These are phyloP conservation scores for Usnea hakonensis DNA, from an alignment of 495 filamentous ascomycete genomes.

Conservation along the genomic window DNA sequence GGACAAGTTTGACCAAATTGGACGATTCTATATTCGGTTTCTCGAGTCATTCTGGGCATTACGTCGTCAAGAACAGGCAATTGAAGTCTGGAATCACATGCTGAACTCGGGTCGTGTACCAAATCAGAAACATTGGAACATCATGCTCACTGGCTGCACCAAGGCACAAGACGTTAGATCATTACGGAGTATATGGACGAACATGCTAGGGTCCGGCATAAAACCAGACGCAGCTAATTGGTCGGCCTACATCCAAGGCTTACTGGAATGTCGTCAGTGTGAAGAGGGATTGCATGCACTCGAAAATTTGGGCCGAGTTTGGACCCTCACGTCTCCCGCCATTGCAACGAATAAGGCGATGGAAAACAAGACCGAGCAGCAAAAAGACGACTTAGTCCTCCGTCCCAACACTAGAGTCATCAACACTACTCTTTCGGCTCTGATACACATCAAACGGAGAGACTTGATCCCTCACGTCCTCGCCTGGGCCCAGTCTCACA, in stretches of 20 bases:
- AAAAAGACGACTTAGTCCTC: constrained; percentile 32
- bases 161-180: constrained; percentile 39
- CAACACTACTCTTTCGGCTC: constrained; percentile 51
- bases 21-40: constrained; percentile 47
- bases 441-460: constrained; percentile 36
- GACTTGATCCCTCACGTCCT: constrained; percentile 44
- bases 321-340: constrained; percentile 27
- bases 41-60: constrained; percentile 45
- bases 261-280: constrained; percentile 42
- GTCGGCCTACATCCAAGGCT: constrained; percentile 54
- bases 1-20: constrained; percentile 11
- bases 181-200: constrained; percentile 51
- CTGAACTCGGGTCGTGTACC: constrained; percentile 42
- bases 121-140: constrained; percentile 49
- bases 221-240: constrained; percentile 51
- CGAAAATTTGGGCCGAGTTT: constrained; percentile 50
- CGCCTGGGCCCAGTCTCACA: constrained; percentile 48
- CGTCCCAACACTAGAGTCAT: constrained; percentile 53
- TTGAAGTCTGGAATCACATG: constrained; percentile 55
- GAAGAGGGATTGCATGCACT: constrained; percentile 48
- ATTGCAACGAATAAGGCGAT: constrained; percentile 2
- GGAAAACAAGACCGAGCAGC: neutral
- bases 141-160: constrained; percentile 55
- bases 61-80: constrained; percentile 38
- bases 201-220: constrained; percentile 42